These are phyloP conservation scores for Cichorium intybus DNA, from an alignment of 140 eudicot genomes.

Conservation along the genomic window DNA sequence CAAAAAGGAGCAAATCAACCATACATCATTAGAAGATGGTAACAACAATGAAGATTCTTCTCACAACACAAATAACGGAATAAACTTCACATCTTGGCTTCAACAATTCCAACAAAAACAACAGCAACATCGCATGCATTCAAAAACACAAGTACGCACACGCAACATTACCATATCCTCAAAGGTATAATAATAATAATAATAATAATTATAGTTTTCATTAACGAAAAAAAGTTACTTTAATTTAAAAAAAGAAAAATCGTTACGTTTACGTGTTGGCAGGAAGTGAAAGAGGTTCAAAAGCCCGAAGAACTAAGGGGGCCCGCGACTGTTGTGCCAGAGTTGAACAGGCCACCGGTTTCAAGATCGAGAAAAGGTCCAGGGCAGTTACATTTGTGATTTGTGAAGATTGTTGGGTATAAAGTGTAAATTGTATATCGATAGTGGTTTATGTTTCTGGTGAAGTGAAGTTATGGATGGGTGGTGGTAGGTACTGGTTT, in stretches of 20 bases:
- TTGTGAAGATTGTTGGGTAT: conserved; percentile 26
- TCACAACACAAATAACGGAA: conserved; percentile 38
- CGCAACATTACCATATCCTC: conserved; percentile 38
- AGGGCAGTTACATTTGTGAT: conserved; percentile 67
- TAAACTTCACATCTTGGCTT: conserved; percentile 59
- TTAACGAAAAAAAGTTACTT: too few species aligned
- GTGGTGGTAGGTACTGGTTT: conserved; percentile 33
- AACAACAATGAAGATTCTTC: conserved; percentile 31
- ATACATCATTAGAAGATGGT: conserved; percentile 41
- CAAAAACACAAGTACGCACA: conserved; percentile 45
- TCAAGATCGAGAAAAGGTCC: conserved; percentile 71
- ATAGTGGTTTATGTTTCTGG: conserved; percentile 25
- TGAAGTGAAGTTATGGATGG: conserved; percentile 37
- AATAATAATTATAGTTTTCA: too few species aligned
- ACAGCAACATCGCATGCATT: conserved; percentile 62
- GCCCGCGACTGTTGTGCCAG: conserved; percentile 35
- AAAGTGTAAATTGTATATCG: conserved; percentile 82
- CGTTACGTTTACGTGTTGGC: too few species aligned
- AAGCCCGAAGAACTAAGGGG: conserved; percentile 57
- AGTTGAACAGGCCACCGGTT: conserved; percentile 38
- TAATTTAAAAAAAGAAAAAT: too few species aligned
- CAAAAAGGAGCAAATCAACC: conserved; percentile 45
- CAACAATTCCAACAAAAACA: conserved; percentile 68
- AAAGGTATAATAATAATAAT: conserved; percentile 43
- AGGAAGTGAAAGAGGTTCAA: conserved; percentile 50